These are phyloP conservation scores for Naumovozyma dairenensis DNA, from an alignment of 805 yeast species.

Conservation along the genomic window DNA sequence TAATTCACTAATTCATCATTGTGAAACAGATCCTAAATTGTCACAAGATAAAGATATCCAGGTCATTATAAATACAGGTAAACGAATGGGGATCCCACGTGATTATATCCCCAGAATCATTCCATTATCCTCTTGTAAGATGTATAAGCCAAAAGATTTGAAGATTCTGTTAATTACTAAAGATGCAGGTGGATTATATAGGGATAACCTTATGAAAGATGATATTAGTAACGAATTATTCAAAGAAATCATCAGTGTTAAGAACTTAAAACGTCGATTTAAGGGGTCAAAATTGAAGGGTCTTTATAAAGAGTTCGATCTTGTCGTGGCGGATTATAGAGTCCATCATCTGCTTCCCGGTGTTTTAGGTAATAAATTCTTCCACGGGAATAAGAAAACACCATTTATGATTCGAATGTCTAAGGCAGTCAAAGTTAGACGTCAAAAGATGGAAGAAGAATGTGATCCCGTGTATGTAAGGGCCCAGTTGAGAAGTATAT, in stretches of 20 bases:
- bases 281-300: slow-evolving; percentile 39
- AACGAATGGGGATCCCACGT: slow-evolving; percentile 34
- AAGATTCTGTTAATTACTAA: slow-evolving; percentile 57
- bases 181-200: slow-evolving; percentile 56
- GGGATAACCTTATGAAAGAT: slow-evolving; percentile 39
- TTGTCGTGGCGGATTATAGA: slow-evolving; percentile 60
- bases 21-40: slow-evolving; percentile 25
- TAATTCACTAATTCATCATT: slow-evolving; percentile 18
- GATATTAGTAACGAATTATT: slow-evolving; percentile 53
- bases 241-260: slow-evolving; percentile 49
- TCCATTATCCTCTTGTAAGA: slow-evolving; percentile 41
- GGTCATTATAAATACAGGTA: slow-evolving; percentile 39
- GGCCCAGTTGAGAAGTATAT: slow-evolving; percentile 55
- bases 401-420: slow-evolving; percentile 61
- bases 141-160: slow-evolving; percentile 40
- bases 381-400: slow-evolving; percentile 51
- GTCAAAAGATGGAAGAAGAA: slow-evolving; percentile 43
- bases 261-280: slow-evolving; percentile 40
- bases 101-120: slow-evolving; percentile 50
- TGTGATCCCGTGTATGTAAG: slow-evolving; percentile 58
- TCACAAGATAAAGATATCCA: slow-evolving; percentile 22
- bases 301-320: slow-evolving; percentile 51
- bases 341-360: slow-evolving; percentile 51
- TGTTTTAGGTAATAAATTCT: slow-evolving; percentile 51
- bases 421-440: slow-evolving; percentile 23